A percentile compares a stretch with the other conserved stretches of the same genome.
Evolutionary conservation across 129 eudicot genomes (phyloP).

Genomic region (Centrapalus pauciflorus): DNA sequence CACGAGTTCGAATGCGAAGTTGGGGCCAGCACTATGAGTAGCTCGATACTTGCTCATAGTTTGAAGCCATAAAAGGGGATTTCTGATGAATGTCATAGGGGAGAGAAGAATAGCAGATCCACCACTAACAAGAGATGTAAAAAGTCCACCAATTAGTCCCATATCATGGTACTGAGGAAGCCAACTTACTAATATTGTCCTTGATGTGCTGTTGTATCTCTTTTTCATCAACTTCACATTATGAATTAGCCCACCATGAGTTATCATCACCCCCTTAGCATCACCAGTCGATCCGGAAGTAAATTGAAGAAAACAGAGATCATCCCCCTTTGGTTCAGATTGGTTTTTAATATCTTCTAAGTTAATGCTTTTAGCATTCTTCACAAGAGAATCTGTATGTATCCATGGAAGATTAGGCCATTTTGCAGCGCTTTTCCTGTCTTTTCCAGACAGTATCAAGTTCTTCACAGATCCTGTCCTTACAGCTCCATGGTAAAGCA

Average conservation of each 20-base stretch:
- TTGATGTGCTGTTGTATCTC: conserved; percentile 68
- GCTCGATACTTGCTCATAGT: conserved; percentile 63
- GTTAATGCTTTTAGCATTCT: conserved; percentile 32
- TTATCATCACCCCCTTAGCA: conserved; percentile 91
- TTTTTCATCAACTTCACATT: conserved; percentile 80
- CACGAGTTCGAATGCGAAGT: conserved; percentile 72
- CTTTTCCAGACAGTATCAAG: conserved; percentile 44
- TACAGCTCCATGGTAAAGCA: conserved; percentile 70
- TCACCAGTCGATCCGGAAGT: conserved; percentile 96
- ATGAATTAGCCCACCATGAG: conserved; percentile 73
- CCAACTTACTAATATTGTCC: conserved; percentile 78
- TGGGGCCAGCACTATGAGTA: conserved; percentile 90
- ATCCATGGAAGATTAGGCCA: conserved; percentile 92
- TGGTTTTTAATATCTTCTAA: background rate
- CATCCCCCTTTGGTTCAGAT: conserved; percentile 38
- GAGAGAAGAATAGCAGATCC: conserved; percentile 66
- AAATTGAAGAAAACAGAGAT: conserved; percentile 78
- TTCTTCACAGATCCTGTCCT: conserved; percentile 67
- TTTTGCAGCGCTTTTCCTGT: conserved; percentile 36
- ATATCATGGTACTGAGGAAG: conserved; percentile 93
- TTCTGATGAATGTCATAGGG: conserved; percentile 70
- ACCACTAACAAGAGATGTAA: conserved; percentile 73
- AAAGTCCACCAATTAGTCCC: conserved; percentile 88
- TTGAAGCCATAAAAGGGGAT: conserved; percentile 74
- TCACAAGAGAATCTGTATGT: conserved; percentile 68